Base-by-base conservation (phyloP, 495 filamentous ascomycete species). In the Penicillium robsamsonii region DNA sequence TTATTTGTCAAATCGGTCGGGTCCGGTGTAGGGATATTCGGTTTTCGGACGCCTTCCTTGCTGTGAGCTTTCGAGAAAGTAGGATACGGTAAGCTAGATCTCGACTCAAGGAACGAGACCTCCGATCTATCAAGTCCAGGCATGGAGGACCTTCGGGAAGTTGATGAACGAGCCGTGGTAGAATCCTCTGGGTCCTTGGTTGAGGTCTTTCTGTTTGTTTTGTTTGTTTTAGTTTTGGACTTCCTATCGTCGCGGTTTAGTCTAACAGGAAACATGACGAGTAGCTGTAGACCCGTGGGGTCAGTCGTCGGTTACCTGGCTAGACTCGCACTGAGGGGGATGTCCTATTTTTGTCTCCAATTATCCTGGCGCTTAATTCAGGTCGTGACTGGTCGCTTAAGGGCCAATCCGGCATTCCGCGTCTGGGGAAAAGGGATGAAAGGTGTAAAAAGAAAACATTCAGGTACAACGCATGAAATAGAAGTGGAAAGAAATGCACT, bases 21-120 rank as follows among this genome's bases (percentile, higher is more conserved):
- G 52, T 92, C 88, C 15, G 90, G 90, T 0, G 90, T 94, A 53
- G 84, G 85, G 31, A 86, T 86, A 59, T 85, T 81, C 53, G 86
- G 84, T 60, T 79, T 79, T 67, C 80, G 84, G 37, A 95, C 77
- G 46, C 83, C 79, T 67, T 95, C 91, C 68, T 90, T 93, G 81
- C 90, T 94, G 67, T 95, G 88, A 35, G 87, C 86, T 69, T 96
- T 96, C 65, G 87, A 92, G 74, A 96, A 94, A 17, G 76, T 80
- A 5, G 92, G 92, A 67, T 97, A 97, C 12, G 91, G 86, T 22
- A 89, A 69, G 74, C 81, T 90, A 58, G 82, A 78, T 62, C 76
- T 80, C 50, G 78, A 81, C 46, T 75, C 77, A 46, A 76, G 67
- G 53, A 79, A 79, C 18, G 77, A 78, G 55, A 71, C 69, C 37